Evolutionary conservation across 2,329 filamentous ascomycete species (phyloP), one percentile per base, ranked within the genome.

Genomic region (Ophiocordyceps sinensis): DNA sequence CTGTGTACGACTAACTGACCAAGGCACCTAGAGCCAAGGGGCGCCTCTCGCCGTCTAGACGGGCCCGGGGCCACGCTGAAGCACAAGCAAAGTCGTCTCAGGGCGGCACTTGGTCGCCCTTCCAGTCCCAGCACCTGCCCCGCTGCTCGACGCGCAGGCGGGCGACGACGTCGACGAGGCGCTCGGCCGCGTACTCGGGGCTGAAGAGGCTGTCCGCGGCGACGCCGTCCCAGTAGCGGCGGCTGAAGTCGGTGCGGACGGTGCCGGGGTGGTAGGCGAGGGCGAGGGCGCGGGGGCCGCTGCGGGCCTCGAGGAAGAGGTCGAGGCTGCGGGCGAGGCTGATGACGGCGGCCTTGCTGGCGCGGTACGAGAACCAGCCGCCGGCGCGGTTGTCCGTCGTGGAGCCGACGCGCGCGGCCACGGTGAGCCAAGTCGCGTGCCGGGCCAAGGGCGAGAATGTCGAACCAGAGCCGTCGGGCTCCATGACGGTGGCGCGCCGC

Each of bases 301-400:
- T 70, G 35, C 69, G 66, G 4, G 69, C 64, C 30, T 60, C 59
- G 28, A 91, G 60, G 53, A 78, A 73, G 26, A 82, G 68, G 55
- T 91, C 85, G 45, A 86, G 77, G 7, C 73, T 81, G 60, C 79
- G 83, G 8, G 75, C 75, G 12, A 86, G 43, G 52, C 79, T 79
- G 47, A 79, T 85, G 4, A 89, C 76, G 2, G 71, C 83, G 0
- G 83, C 75, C 59, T 91, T 93, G 41, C 75, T 80, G 8, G 80
- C 75, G 13, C 85, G 77, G 58, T 91, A 91, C 42, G 71, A 77
- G 58, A 86, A 93, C 85, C 85, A 91, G 0, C 85, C 85, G 3
- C 85, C 85, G 0, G 79, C 65, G 2, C 62, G 55, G 52, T 93
- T 89, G 51, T 89, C 83, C 1, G 71, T 64, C 19, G 82, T 81